Evolutionary conservation across 2,329 filamentous ascomycete genomes (phyloP), one percentile per base, ranked within the genome.

Genomic region (Myriosclerotinia curreyana): DNA sequence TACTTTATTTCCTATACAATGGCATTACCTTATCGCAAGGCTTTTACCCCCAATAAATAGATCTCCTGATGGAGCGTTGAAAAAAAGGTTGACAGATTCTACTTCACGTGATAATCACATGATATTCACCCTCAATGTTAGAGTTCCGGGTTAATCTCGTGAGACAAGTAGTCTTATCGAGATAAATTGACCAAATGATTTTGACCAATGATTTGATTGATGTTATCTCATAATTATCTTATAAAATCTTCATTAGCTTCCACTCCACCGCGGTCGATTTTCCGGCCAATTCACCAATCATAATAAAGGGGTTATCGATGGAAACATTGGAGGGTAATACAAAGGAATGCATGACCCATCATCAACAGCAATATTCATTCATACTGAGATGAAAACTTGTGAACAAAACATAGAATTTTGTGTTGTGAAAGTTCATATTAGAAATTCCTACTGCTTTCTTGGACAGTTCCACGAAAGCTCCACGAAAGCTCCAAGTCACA

Each of bases 231-330:
- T 36, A 36, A 48, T 36, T 48, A 59, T 49, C 42, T 48, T 28
- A 59, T 36, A 36, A 48, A 25, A 59, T 36, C 31, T 48, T 59
- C 28, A 14, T 22, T 59, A 36, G 28, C n/a, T 20, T 14, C 15
- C 55, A 40, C 61, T 61, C 65, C 62, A 67, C 65, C 52, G 64
- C 66, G 62, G 54, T 59, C 36, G 28, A 50, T 42, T 49, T 69
- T 67, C 67, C 67, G 67, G 67, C 67, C 67, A 67, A 67, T 61
- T 60, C 28, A 51, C 67, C 67, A 68, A 67, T 67, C 44, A 64
- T 34, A 65, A 36, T 20, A 55, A 46, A 51, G 61, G 51, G 58
- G 61, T 34, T 58, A 44, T 56, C 36, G n/a, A 36, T 17, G 12
- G 34, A 48, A 7, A 31, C 46, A 4, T 63, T 51, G n/a, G 25